phyloP scores from a whole-genome alignment of 2,329 filamentous ascomycete species.

The Clathrospora elynae region DNA sequence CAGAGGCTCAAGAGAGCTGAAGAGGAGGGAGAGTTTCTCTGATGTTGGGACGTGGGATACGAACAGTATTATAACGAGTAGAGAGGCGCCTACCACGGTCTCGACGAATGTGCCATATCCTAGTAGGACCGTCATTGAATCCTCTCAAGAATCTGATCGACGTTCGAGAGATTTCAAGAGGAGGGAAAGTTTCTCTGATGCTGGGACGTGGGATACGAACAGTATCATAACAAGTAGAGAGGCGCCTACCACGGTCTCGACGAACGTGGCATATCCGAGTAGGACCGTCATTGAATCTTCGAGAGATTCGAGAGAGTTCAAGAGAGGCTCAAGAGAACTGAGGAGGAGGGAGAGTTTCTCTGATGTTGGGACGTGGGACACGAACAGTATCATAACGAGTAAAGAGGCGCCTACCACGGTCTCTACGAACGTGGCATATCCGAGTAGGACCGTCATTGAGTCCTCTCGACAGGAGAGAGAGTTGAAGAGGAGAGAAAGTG shows the following conservation, averaged over 20 bases:
- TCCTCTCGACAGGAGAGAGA: slow-evolving; percentile 6
- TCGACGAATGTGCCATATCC: slow-evolving; percentile 10
- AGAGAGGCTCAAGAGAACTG: too few species aligned
- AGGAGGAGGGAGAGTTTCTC: slow-evolving; percentile 10
- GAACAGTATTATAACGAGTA: slow-evolving; percentile 14
- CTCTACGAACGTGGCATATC: slow-evolving; percentile 7
- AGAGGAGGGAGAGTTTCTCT: slow-evolving; percentile 8
- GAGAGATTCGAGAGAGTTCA: too few species aligned
- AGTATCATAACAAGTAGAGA: slow-evolving; percentile 9
- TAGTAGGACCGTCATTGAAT: too few species aligned
- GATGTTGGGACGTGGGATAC: slow-evolving; percentile 15
- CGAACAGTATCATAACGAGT: slow-evolving; percentile 13
- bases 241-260: slow-evolving; percentile 14
- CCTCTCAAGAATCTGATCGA: too few species aligned
- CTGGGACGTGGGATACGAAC: slow-evolving; percentile 16
- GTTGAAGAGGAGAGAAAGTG: slow-evolving; percentile 11
- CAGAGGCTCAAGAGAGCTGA: too few species aligned
- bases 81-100: slow-evolving; percentile 14
- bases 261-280: slow-evolving; percentile 11
- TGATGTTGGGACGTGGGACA: slow-evolving; percentile 13
- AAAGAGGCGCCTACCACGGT: slow-evolving; percentile 4
- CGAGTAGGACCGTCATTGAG: too few species aligned
- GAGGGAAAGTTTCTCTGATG: slow-evolving; percentile 10
- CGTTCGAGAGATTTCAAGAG: slow-evolving; percentile 13
- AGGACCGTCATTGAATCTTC: slow-evolving; percentile 3